Conservation (phyloP, 129 eudicot species). For the Flaveria trinervia region DNA sequence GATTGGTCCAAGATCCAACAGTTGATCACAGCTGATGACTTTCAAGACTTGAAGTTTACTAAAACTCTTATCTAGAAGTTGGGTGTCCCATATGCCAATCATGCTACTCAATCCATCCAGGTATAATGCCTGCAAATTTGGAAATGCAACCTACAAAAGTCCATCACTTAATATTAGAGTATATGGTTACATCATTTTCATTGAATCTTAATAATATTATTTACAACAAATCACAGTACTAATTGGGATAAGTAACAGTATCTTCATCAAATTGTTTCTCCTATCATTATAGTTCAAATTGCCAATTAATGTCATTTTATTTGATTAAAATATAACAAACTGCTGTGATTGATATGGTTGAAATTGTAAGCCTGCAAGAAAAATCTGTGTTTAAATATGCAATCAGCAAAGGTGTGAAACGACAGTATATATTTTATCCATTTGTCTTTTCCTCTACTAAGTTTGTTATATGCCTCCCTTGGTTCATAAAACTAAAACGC, state of each 20-base stretch:
- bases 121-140: constrained; percentile 39
- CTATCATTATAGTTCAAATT: background rate
- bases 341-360: background rate
- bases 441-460: background rate
- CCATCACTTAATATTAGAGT: constrained; percentile 22
- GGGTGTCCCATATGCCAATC: constrained; percentile 40
- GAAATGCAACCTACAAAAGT: constrained; percentile 39
- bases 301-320: background rate
- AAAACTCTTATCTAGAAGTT: constrained; percentile 39
- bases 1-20: constrained; percentile 33
- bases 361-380: background rate
- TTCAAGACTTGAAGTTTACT: constrained; percentile 34
- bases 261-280: constrained; percentile 1
- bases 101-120: constrained; percentile 34
- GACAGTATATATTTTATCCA: background rate
- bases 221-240: constrained; percentile 2
- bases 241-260: background rate
- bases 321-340: background rate
- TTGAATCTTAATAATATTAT: background rate
- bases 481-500: background rate
- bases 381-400: background rate
- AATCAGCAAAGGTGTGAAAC: background rate
- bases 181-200: background rate
- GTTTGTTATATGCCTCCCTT: constrained; percentile 6
- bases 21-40: constrained; percentile 34